Evolutionary conservation across 805 yeast species (phyloP), one percentile per base, ranked within the genome.

Genomic region (Cyberlindnera xylosilytica): DNA sequence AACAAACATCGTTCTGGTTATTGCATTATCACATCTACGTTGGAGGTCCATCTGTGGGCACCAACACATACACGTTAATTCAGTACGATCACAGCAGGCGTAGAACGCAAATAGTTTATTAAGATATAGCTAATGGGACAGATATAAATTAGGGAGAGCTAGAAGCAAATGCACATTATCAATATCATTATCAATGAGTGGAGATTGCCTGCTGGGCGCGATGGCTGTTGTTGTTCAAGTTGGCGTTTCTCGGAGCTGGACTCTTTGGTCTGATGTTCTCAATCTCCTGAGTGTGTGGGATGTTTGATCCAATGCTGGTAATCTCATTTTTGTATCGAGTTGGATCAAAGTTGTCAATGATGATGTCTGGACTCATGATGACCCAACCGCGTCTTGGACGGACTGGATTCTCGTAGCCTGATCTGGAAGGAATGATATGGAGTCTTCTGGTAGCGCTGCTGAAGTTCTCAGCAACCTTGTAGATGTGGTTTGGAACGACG

Each of bases 301-400:
- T 76, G 60, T 73, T 80, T 55, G 54, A 62, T 36, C 78, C 87
- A 45, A 70, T 61, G 36, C 46, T 49, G 16, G 55, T 53, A 11
- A 78, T 66, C 30, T 76, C 78, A 16, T 55, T 54, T 39, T 68
- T 67, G 57, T 74, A 83, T 8, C 59, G 57, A 3, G 49, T 49
- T 3, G 81, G 71, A 6, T 68, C 68, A 47, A 90, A 87, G 57
- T 87, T 87, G 58, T 87, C 78, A 23, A 87, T 57, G 51, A 87
- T 62, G 4, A 84, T 78, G 63, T 89, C 96, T 1, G 97, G 97
- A 53, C 89, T 75, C 73, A 87, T 69, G 9, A 89, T 76, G 4
- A 87, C 93, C 98, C 98, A 90, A 5, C 98, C 98, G 9, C 79
- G 81, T 56, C 97, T 77, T 46, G 78, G 61, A 49, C 72, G 74